Base-by-base conservation (phyloP, 192 early-diverging fungal genomes). In the Linnemannia exigua region DNA sequence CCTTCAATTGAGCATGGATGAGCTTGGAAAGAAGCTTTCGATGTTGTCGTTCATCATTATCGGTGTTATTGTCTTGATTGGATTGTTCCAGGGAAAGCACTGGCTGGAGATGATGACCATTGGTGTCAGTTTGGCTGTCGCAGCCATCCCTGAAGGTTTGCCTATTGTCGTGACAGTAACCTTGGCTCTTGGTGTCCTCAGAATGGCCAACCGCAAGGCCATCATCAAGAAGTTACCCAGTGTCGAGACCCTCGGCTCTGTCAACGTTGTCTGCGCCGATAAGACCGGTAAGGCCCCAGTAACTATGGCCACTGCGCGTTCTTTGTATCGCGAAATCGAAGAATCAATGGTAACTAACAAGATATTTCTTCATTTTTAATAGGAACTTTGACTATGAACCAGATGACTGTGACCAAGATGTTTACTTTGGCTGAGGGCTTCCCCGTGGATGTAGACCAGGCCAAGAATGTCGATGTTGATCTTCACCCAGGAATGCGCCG, bases 101-200 rank as follows among this genome's bases (percentile, higher is more conserved):
- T 95, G 94, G 94, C 88, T 99, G 22, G 97, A 99, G 83, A 98
- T 99, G 97, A 97, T 99, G 82, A 98, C 97, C 48, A 97, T 99
- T 72, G 96, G 96, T 79, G 96, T 97, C 31, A 94, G 93, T 92
- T 91, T 99, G 73, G 97, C 97, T 1, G 98, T 99, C 0, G 98
- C 98, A 25, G 97, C 97, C n/a, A 99, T 99, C 78, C 98, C 98
- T 35, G 97, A 99, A 88, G 98, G 98, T 38, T 90, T 99, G 35
- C 98, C 98, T 1, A 97, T 99, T 84, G 97, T 98, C 8, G 98
- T 99, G 8, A 97, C 97, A 0, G 97, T 99, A 17, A 99, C 98
- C 15, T 89, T 99, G 63, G 97, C 98, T 15, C 82, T 97, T 17
- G 97, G 97, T 37, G 97, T 98, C 36, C 91, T 99, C 70, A 89